Evolutionary conservation across 805 yeast genomes (phyloP).

Genomic region (Candida insectorum): DNA sequence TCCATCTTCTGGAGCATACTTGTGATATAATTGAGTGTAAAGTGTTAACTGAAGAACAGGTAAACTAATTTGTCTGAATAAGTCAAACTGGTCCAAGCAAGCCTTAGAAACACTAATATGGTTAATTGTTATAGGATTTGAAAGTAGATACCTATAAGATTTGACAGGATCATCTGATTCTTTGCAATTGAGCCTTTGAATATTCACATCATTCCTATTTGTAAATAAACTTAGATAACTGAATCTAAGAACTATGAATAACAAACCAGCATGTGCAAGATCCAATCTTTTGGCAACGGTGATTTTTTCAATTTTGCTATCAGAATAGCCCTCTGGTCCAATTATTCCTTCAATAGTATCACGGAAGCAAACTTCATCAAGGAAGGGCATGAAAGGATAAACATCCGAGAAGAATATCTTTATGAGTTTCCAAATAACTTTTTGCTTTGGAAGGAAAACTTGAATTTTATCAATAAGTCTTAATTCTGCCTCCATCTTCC

Average conservation of each 20-base stretch:
- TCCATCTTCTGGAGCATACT: constrained; percentile 40
- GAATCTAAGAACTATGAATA: constrained; percentile 40
- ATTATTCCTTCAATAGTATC: constrained; percentile 27
- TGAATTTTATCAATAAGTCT: constrained; percentile 32
- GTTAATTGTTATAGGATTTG: constrained; percentile 45
- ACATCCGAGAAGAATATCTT: constrained; percentile 40
- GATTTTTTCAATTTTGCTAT: constrained; percentile 20
- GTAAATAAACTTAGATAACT: constrained; percentile 39
- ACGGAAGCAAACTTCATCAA: constrained; percentile 37
- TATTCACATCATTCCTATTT: constrained; percentile 24
- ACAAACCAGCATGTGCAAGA: constrained; percentile 35
- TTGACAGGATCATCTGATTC: constrained; percentile 22
- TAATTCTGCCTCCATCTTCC: constrained; percentile 25
- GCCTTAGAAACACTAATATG: constrained; percentile 48
- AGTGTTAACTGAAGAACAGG: constrained; percentile 30
- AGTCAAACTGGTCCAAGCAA: constrained; percentile 54
- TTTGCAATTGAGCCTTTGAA: constrained; percentile 19
- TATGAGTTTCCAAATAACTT: constrained; percentile 38
- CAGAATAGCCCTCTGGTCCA: constrained; percentile 26
- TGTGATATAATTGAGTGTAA: constrained; percentile 26
- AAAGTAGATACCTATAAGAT: constrained; percentile 36
- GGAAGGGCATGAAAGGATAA: constrained; percentile 47
- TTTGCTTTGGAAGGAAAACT: constrained; percentile 34
- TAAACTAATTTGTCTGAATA: constrained; percentile 35
- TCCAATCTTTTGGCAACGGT: constrained; percentile 38